A percentile compares a stretch with the other conserved stretches of the same genome.
Conservation (phyloP, 345 rosid species). For the Syzygium oleosum region DNA sequence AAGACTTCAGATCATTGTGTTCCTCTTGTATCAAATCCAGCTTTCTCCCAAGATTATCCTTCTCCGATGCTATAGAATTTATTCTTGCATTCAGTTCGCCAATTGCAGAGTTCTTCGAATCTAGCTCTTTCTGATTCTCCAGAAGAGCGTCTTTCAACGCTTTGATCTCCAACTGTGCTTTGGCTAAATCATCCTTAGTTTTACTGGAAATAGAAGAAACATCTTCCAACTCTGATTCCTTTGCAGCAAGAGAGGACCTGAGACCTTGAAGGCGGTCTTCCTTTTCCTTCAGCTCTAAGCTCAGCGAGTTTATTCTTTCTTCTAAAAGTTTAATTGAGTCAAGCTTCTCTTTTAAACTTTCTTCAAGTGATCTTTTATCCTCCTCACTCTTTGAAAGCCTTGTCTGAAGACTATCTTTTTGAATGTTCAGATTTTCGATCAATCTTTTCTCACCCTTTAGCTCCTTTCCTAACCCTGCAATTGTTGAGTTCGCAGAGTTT, state of each 20-base stretch:
- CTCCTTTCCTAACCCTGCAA: conserved; percentile 61
- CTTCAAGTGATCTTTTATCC: conserved; percentile 52
- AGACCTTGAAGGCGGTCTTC: conserved; percentile 41
- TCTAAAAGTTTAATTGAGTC: conserved; percentile 37
- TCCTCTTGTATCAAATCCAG: conserved; percentile 32
- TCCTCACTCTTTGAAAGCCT: conserved; percentile 43
- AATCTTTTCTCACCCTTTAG: conserved; percentile 53
- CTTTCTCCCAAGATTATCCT: conserved; percentile 38
- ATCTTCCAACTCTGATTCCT: conserved; percentile 50
- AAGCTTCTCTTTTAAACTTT: conserved; percentile 45
- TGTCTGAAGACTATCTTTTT: conserved; percentile 41
- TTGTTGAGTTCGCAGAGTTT: conserved; percentile 49
- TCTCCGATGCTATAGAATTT: conserved; percentile 39
- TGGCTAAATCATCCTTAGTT: conserved; percentile 38
- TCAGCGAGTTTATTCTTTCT: conserved; percentile 44
- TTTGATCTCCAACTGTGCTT: conserved; percentile 39
- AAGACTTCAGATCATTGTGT: conserved; percentile 42
- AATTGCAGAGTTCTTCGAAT: conserved; percentile 34
- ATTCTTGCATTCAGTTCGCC: conserved; percentile 44
- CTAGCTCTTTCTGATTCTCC: conserved; percentile 38
- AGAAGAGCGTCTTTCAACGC: conserved; percentile 32
- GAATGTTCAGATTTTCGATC: conserved; percentile 40
- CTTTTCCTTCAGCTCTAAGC: conserved; percentile 54
- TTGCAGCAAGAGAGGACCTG: conserved; percentile 35
- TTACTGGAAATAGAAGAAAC: conserved; percentile 33